Evolutionary conservation across 2,329 filamentous ascomycete species (phyloP), one percentile per base, ranked within the genome.

Genomic region (Hypomyces rosellus): DNA sequence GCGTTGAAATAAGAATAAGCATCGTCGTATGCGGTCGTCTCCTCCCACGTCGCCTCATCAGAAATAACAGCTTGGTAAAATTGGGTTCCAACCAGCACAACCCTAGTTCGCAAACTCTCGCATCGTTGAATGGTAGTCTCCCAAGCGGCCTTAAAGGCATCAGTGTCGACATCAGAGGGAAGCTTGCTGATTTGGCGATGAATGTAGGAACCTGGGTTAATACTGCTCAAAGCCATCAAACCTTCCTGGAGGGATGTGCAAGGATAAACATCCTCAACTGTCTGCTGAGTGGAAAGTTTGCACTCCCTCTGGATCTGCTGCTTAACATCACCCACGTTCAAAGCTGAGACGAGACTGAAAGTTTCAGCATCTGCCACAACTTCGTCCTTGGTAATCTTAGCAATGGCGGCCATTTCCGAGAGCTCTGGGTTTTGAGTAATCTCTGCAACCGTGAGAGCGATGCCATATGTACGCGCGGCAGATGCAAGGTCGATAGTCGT

Each of bases 121-220:
- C 51, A 53, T 5, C 49, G 18, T 11, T 54, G 39, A 4, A 56
- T 38, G 5, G 50, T 54, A n/a, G 20, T n/a, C 12, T 47, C 55
- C 64, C 64, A 67, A 3, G 64, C 61, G 1, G 56, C 45, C 50
- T 60, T 60, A 50, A 67, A 64, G 2, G 45, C 48, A 5, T 44
- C 46, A 34, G 60, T 14, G 2, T 63, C 55, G 11, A 60, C 36
- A 14, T 58, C 20, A 5, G 30, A 33, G 1, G 55, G 37, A 8
- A 65, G 56, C 18, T 53, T 52, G 39, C 61, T 52, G 12, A 57
- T 43, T 61, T 59, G 3, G 64, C 62, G 25, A 30, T 30, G 25
- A 12, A 70, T 58, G 42, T 73, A 72, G 1, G 63, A 63, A 1
- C 65, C 67, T 1, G 54, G 41, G 14, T 64, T 57, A 25, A 60